phyloP scores from a whole-genome alignment of 805 yeast genomes.

The Saccharomycopsis malanga region DNA sequence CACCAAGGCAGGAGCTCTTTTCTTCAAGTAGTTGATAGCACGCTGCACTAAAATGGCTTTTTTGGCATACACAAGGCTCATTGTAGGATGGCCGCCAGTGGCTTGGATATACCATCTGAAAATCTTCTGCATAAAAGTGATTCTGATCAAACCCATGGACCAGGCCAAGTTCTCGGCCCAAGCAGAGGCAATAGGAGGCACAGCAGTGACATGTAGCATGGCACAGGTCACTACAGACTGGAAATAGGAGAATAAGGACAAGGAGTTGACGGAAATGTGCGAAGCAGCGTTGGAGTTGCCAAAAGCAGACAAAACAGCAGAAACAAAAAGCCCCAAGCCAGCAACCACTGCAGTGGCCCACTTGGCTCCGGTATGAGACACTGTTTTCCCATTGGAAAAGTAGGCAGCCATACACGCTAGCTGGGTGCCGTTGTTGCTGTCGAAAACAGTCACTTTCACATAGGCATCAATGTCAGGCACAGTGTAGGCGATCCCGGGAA shows the following conservation, averaged over 20 bases:
- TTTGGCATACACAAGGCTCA: conserved; percentile 44
- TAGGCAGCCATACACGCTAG: conserved; percentile 72
- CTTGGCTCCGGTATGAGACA: conserved; percentile 70
- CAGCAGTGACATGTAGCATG: conserved; percentile 77
- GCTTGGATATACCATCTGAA: conserved; percentile 81
- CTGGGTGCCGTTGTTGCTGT: conserved; percentile 32
- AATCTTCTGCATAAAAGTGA: conserved; percentile 74
- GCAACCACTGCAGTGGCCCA: conserved; percentile 94
- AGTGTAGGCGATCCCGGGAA: conserved; percentile 80
- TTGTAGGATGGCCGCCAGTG: conserved; percentile 81
- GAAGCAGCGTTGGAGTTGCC: conserved; percentile 89
- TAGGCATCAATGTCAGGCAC: conserved; percentile 86
- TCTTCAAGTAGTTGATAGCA: conserved; percentile 30
- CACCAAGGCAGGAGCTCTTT: conserved; percentile 33
- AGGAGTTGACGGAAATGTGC: conserved; percentile 79
- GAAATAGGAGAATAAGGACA: conserved; percentile 77
- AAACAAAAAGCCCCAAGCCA: conserved; percentile 75
- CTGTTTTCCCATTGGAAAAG: conserved; percentile 73
- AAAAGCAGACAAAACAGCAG: conserved; percentile 76
- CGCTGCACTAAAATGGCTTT: conserved; percentile 63
- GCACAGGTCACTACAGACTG: conserved; percentile 79
- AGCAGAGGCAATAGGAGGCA: conserved; percentile 88
- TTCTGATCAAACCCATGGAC: conserved; percentile 87
- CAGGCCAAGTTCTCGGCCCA: conserved; percentile 92
- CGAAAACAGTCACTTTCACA: conserved; percentile 46